Evolutionary conservation across 1,284 basidiomycete species (phyloP), one percentile per base, ranked within the genome.

Genomic region (Fomitopsis betulina): DNA sequence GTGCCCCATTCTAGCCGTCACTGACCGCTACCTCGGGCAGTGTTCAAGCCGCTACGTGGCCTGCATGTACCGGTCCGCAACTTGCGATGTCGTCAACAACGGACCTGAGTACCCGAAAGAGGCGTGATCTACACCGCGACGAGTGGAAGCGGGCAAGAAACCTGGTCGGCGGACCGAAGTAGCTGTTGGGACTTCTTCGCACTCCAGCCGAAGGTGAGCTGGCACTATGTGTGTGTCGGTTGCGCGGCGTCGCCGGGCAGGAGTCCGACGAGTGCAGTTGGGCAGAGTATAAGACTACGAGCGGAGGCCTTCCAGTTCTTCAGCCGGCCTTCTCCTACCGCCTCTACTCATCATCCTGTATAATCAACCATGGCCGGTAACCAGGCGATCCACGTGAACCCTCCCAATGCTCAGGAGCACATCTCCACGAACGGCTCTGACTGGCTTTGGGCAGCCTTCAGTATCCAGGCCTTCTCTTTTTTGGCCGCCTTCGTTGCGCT

Each of bases 381-480:
- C 53, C 38, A 60, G 38, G 59, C 59, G 37, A 19, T 62, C 42
- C 51, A 59, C 35, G 27, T 55, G 45, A 66, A 66, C 60, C 61
- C 65, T 3, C 63, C 63, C 38, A 47, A 58, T 37, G 65, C 63
- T 19, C 30, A 39, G n/a, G 49, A 57, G 43, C 61, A 66, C 58
- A 54, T 66, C 59, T 60, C 58, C 59, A 60, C 59, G 27, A 49
- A 64, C 53, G 62, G 56, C 54, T 63, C 63, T 13, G 65, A 66
- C 56, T 66, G 65, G 65, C 61, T 66, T 43, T 66, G 65, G 65
- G 65, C 65, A 17, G 65, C 65, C n/a, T 66, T 66, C 58, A 64
- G 61, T 13, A 19, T 64, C 32, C 53, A 64, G 13, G 49, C 61
- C 2, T 35, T 63, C 19, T 59, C 32, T 32, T 51, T 64, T 4